Evolutionary conservation across 768 basidiomycete genomes (phyloP).

Genomic region (Amyloporia xantha): DNA sequence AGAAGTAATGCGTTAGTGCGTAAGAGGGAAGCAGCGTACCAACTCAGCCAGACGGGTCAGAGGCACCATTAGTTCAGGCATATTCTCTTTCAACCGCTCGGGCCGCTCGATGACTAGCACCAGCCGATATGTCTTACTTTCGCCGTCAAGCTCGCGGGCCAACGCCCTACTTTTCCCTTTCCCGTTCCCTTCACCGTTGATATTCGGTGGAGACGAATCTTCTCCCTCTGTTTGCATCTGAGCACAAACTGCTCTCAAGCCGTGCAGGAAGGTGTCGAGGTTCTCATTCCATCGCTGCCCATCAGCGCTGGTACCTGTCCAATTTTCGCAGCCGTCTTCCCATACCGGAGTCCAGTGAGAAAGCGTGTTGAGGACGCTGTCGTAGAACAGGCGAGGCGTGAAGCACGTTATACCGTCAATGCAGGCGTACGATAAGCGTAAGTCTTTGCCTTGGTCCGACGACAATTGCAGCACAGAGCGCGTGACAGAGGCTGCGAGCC

Average conservation of each 20-base stretch:
- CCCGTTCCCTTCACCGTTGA: conserved; percentile 11
- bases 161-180: conserved; percentile 30
- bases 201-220: background rate
- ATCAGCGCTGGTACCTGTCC: conserved; percentile 42
- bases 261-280: conserved; percentile 66
- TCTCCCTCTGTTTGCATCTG: conserved; percentile 2
- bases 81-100: conserved; percentile 53
- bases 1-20: too few relatives aligned
- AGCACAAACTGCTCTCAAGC: conserved; percentile 38
- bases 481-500: conserved; percentile 40
- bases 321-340: conserved; percentile 56
- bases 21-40: conserved; percentile 34
- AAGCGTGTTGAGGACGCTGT: conserved; percentile 56
- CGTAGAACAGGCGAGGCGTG: conserved; percentile 55
- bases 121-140: conserved; percentile 29
- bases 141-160: too few relatives aligned
- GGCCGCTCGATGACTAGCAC: conserved; percentile 63
- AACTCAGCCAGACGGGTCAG: conserved; percentile 66
- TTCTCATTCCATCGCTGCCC: conserved; percentile 53
- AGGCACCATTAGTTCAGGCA: conserved; percentile 65
- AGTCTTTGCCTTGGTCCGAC: conserved; percentile 12
- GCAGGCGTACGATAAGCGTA: conserved; percentile 38
- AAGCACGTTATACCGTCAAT: conserved; percentile 58
- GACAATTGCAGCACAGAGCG: conserved; percentile 27
- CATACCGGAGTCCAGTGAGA: conserved; percentile 50